Base-by-base conservation (phyloP, 495 filamentous ascomycete species). In the Evernia prunastri region DNA sequence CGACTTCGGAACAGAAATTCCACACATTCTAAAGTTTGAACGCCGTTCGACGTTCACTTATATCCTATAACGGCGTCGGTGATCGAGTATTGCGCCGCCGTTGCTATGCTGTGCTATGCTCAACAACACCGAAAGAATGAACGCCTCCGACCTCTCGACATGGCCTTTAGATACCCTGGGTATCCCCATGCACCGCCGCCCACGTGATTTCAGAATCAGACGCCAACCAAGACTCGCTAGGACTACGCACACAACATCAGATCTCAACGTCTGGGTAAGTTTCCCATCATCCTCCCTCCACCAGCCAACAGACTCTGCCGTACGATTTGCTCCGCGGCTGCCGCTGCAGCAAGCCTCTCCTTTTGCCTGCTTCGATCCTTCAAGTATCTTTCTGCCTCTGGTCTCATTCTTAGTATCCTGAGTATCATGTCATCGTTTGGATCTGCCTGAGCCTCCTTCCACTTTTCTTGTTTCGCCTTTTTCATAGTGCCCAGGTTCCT, bases 341-440 rank as follows among this genome's bases (percentile, higher is more conserved):
- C 90, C 0, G 90, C 83, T 0, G 93, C 94, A 8, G 91, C 91
- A 70, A 97, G 82, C 68, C 93, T 79, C 78, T 97, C 94, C 78
- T 92, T 93, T 77, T 99, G 94, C 63, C 95, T 83, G 72, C 89
- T 92, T 27, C 94, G 79, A 74, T 97, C 92, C 61, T 87, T 89
- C 58, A 99, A 78, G 77, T 99, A 99, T 43, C 82, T 77, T 47
- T 86, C 84, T n/a, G 94, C 95, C 78, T 97, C 94, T 20, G 92
- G 92, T 57, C 94, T 80, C 94, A 99, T 99, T 57, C 94, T 85
- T 67, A 99, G 74, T 66, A 99, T 97, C 18, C 94, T 84, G 45
- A 99, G 76, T 66, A 99, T 97, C 89, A 97, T 97, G 72, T 99
- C 94, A 72, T 99, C 94, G 72, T 88, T 96, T 11, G 95, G 92